These are phyloP conservation scores for Thecaphora frezii DNA, from an alignment of 1,284 basidiomycete species.

Conservation along the genomic window DNA sequence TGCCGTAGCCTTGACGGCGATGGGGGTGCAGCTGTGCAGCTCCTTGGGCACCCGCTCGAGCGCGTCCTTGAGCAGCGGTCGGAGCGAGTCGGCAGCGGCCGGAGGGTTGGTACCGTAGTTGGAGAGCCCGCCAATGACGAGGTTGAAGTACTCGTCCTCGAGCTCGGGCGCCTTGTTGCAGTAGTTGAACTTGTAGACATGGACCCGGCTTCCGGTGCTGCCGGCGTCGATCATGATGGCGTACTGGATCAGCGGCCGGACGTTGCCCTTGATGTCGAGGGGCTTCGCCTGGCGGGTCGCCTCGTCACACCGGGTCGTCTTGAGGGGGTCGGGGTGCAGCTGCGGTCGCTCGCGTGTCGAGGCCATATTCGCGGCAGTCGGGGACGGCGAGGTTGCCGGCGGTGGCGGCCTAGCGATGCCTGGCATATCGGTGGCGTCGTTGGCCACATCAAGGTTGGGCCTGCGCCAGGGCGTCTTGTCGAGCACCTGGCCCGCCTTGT, in stretches of 20 bases:
- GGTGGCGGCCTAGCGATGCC: slow-evolving; percentile 3
- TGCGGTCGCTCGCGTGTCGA: slow-evolving; percentile 31
- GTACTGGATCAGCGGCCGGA: slow-evolving; percentile 68
- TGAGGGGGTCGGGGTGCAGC: slow-evolving; percentile 44
- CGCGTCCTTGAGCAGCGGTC: slow-evolving; percentile 79
- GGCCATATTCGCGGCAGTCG: slow-evolving; percentile 15
- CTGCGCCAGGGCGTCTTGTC: slow-evolving; percentile 20
- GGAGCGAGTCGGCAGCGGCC: slow-evolving; percentile 78
- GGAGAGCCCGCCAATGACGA: slow-evolving; percentile 80
- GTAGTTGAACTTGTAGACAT: slow-evolving; percentile 77
- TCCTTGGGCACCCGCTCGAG: slow-evolving; percentile 72
- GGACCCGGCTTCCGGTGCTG: slow-evolving; percentile 92
- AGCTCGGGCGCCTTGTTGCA: slow-evolving; percentile 66
- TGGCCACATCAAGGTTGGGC: slow-evolving; percentile 9
- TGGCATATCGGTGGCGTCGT: slow-evolving; percentile 17
- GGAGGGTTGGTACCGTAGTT: slow-evolving; percentile 65
- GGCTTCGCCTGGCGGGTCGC: slow-evolving; percentile 12
- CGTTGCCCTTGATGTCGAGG: slow-evolving; percentile 34
- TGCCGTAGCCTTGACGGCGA: slow-evolving; percentile 93
- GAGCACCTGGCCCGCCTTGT: slow-evolving; percentile 33
- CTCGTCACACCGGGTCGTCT: slow-evolving; percentile 50
- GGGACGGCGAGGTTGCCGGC: slow-evolving; percentile 16
- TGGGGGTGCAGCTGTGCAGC: slow-evolving; percentile 76
- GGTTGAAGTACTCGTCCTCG: slow-evolving; percentile 91
- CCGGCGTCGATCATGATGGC: slow-evolving; percentile 98